phyloP scores from a whole-genome alignment of 768 basidiomycete species.

The Hemileccinum rubropunctum region DNA sequence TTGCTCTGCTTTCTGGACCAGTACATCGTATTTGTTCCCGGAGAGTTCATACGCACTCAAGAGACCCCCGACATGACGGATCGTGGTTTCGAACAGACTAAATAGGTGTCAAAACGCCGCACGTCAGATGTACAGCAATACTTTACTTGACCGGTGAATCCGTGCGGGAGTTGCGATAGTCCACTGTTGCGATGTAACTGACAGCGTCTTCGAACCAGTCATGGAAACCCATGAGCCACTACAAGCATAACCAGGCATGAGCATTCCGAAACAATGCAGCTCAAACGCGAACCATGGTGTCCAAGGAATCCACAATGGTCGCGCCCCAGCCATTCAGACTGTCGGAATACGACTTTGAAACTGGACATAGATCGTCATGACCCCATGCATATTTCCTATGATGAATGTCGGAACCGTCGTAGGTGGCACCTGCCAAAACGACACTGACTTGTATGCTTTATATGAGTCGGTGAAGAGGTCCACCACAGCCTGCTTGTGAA shows the following conservation, averaged over 20 bases:
- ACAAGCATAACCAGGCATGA: background rate
- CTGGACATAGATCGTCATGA: slow-evolving; percentile 57
- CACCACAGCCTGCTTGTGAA: slow-evolving; percentile 41
- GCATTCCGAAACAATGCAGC: background rate
- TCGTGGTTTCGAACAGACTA: slow-evolving; percentile 69
- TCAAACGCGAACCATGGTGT: slow-evolving; percentile 49
- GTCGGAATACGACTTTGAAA: slow-evolving; percentile 40
- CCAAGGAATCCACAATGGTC: slow-evolving; percentile 58
- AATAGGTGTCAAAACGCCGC: background rate
- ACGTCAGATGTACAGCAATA: background rate
- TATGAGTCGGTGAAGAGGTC: slow-evolving; percentile 53
- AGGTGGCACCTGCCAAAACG: background rate
- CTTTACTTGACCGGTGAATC: slow-evolving; percentile 44
- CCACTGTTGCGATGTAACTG: slow-evolving; percentile 47
- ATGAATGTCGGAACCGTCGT: slow-evolving; percentile 9
- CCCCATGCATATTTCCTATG: slow-evolving; percentile 54
- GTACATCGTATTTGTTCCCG: slow-evolving; percentile 42
- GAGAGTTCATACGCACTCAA: slow-evolving; percentile 71
- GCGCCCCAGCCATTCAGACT: slow-evolving; percentile 50
- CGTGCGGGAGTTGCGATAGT: slow-evolving; percentile 49
- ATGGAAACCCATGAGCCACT: slow-evolving; percentile 57
- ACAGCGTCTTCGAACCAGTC: slow-evolving; percentile 55
- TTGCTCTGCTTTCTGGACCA: slow-evolving; percentile 61
- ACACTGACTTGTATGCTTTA: slow-evolving; percentile 49
- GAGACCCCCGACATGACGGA: slow-evolving; percentile 67